These are phyloP conservation scores for Venustampulla echinocandica DNA, from an alignment of 495 filamentous ascomycete genomes.

Conservation along the genomic window DNA sequence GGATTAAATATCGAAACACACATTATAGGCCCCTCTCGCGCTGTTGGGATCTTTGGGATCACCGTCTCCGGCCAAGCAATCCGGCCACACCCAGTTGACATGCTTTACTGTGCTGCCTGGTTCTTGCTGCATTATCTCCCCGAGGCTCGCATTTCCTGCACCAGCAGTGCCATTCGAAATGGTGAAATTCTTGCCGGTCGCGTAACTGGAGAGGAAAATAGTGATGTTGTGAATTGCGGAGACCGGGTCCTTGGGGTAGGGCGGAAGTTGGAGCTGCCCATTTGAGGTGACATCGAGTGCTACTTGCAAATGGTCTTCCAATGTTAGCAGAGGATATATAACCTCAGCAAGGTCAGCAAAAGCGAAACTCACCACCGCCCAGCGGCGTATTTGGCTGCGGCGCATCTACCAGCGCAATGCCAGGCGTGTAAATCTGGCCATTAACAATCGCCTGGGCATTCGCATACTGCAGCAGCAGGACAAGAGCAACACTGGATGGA, in stretches of 20 bases:
- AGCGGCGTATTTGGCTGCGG: constrained; percentile 60
- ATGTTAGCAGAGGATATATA: constrained; percentile 1
- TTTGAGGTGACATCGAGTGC: constrained; percentile 58
- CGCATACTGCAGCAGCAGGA: constrained; percentile 13
- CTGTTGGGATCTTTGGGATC: constrained; percentile 18
- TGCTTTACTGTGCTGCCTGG: constrained; percentile 59
- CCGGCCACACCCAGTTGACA: constrained; percentile 59
- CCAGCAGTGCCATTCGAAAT: constrained; percentile 54
- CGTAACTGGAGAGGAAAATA: constrained; percentile 55
- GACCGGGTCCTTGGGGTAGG: constrained; percentile 36
- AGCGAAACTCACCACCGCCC: constrained; percentile 47
- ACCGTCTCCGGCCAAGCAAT: constrained; percentile 53
- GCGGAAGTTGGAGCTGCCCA: constrained; percentile 51
- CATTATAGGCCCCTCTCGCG: constrained; percentile 42
- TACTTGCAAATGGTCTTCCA: constrained; percentile 50
- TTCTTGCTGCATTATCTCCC: constrained; percentile 52
- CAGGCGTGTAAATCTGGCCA: constrained; percentile 57
- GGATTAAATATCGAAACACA: constrained; percentile 20
- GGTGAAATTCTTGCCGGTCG: constrained; percentile 54
- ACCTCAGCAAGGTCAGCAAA: not conserved
- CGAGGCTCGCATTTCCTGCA: constrained; percentile 46
- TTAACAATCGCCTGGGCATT: constrained; percentile 34
- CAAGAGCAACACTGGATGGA: constrained; percentile 13
- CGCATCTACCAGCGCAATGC: constrained; percentile 52
- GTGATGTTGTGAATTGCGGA: constrained; percentile 54